Percentiles rank a stretch among this genome's conserved stretches.
These are phyloP conservation scores for Stromatinia cepivora DNA, from an alignment of 2,329 filamentous ascomycete genomes.

Conservation along the genomic window DNA sequence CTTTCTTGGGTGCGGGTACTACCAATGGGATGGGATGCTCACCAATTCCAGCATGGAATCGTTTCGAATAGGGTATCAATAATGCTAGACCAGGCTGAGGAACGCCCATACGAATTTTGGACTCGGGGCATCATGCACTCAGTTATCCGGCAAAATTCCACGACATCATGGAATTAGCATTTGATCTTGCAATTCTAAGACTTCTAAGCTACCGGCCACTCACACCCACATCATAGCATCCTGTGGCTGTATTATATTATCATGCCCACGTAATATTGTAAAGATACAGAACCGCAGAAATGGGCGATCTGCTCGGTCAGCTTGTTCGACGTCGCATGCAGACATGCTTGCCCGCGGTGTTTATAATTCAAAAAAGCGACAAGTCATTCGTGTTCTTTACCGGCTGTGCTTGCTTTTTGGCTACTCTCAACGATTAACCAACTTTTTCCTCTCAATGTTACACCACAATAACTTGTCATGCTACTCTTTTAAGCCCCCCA, in stretches of 20 bases:
- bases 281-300: constrained; percentile 21
- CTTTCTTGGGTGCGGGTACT: constrained; percentile 17
- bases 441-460: constrained; percentile 18
- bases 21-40: constrained; percentile 12
- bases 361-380: constrained; percentile 24
- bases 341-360: constrained; percentile 26
- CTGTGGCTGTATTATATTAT: constrained; percentile 29
- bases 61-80: constrained; percentile 16
- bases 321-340: constrained; percentile 36
- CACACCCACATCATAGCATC: constrained; percentile 28
- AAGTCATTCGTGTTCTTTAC: constrained; percentile 24
- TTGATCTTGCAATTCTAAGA: constrained; percentile 25
- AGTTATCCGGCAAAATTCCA: constrained; percentile 35
- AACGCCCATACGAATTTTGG: constrained; percentile 18
- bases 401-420: constrained; percentile 28
- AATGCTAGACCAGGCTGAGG: constrained; percentile 23
- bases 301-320: constrained; percentile 27
- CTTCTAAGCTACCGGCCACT: constrained; percentile 19
- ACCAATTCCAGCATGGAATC: constrained; percentile 18
- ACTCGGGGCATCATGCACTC: constrained; percentile 28
- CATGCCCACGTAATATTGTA: constrained; percentile 24
- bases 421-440: constrained; percentile 21
- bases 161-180: constrained; percentile 23
- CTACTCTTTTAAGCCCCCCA: constrained; percentile 28
- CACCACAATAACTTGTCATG: constrained; percentile 27